Base-by-base conservation (phyloP, 148 eudicot species). In the Chenopodium quinoa region DNA sequence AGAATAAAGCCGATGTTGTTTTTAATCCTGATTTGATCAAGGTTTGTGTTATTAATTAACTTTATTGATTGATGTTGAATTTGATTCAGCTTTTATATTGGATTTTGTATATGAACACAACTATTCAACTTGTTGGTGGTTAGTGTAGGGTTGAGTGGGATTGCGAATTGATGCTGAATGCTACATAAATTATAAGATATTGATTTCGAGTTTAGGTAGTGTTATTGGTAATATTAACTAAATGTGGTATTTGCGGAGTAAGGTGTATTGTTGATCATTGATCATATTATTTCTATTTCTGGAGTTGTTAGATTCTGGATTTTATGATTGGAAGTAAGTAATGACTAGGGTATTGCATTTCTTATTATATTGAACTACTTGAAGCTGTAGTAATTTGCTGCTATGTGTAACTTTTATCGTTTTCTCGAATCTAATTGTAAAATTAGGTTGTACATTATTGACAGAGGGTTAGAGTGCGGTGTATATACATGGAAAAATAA, bases 1-100 rank as follows among this genome's bases (percentile, higher is more conserved):
- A 96, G 92, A 96, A 93, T 82, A 84, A 84, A 80, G 99, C 98
- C 34, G 84, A 84, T 20, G 91, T 96, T 60, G 80, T 88, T 65
- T 96, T 93, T 74, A 87, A 93, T 85, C 92, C 99, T 48, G 69
- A 75, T 81, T 83, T 92, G 79, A 80, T 92, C 52, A 87, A 90
- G 93, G 99, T 95, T 78, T 47, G 88, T 58, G n/a, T 27, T 64
- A 44, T 66, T n/a, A 9, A 23, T 77, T 48, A 0, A 34, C 16
- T 25, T 47, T 56, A 1, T 40, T 40, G 7, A 40, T 44, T 71
- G 50, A 10, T 29, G 62, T 9, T 65, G 11, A 31, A 63, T 22
- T 58, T 62, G 7, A 40, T 40, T 40, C 44, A 40, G 44, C 44
- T 40, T 40, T 40, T 5, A 5, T 40, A 6, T 40, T 65, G 11